Conservation (phyloP, 495 filamentous ascomycete genomes). For the Xanthoparmelia taractica region DNA sequence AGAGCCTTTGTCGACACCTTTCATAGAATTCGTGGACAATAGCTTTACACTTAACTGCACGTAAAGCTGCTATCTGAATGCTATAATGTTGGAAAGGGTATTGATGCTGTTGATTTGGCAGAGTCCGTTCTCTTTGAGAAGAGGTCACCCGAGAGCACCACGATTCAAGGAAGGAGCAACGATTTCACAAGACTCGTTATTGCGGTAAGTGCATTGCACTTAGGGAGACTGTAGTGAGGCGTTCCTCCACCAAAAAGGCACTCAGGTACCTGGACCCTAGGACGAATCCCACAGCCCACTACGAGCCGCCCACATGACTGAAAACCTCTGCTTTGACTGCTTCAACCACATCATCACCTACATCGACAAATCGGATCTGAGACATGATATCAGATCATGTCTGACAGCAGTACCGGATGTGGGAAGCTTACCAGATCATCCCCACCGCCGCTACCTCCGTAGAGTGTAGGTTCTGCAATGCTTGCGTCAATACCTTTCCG, state of each 20-base stretch:
- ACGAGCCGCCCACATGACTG: slow-evolving; percentile 28
- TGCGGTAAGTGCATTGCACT: not conserved
- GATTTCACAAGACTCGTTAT: not conserved
- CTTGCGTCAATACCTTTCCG: slow-evolving; percentile 68
- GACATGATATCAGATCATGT: slow-evolving; percentile 18
- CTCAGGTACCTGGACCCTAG: not conserved
- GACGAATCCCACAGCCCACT: slow-evolving; percentile 13
- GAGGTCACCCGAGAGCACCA: not conserved
- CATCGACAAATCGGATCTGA: slow-evolving; percentile 62
- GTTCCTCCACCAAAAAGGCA: not conserved
- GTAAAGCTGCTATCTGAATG: slow-evolving; percentile 12
- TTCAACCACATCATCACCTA: slow-evolving; percentile 53
- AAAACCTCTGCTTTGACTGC: slow-evolving; percentile 38
- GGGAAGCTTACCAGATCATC: slow-evolving; percentile 58
- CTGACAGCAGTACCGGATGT: slow-evolving; percentile 20
- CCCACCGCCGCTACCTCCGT: slow-evolving; percentile 48
- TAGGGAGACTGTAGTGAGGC: not conserved
- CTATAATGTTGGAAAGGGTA: slow-evolving; percentile 8
- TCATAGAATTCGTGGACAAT: slow-evolving; percentile 6
- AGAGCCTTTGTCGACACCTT: slow-evolving; percentile 23
- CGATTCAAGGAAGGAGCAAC: not conserved
- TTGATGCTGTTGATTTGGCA: slow-evolving; percentile 7
- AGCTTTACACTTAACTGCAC: slow-evolving; percentile 7
- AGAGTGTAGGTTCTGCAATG: slow-evolving; percentile 67
- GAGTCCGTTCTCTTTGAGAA: not conserved